Conservation (phyloP, 2,329 filamentous ascomycete genomes). For the Xylaria sp. region DNA sequence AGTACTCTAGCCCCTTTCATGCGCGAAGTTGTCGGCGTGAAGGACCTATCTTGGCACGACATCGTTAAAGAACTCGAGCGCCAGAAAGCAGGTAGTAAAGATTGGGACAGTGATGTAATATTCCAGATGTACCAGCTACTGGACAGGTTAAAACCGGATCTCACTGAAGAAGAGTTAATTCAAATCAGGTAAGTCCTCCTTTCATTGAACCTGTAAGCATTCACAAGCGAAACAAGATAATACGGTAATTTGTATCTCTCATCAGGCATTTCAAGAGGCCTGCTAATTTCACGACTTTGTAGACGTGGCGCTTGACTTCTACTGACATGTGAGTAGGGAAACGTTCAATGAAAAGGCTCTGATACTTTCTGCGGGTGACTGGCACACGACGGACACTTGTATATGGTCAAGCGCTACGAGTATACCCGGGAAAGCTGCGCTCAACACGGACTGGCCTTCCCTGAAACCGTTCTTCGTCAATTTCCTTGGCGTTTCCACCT, state of each 20-base stretch:
- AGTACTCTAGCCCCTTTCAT: conserved; percentile 6
- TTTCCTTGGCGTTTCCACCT: conserved; percentile 45
- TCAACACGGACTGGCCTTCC: conserved; percentile 47
- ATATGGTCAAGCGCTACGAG: conserved; percentile 51
- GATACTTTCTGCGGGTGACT: conserved; percentile 37
- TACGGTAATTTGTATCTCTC: too few species aligned
- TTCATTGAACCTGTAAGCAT: background rate
- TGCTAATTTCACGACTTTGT: background rate
- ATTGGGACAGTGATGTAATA: background rate
- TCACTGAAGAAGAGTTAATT: conserved; percentile 6
- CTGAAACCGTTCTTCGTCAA: conserved; percentile 49
- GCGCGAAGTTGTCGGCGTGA: conserved; percentile 10
- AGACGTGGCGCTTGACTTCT: background rate
- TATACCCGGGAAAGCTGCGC: conserved; percentile 43
- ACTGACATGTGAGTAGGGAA: conserved; percentile 22
- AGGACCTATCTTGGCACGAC: conserved; percentile 6
- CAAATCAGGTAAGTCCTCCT: conserved; percentile 5
- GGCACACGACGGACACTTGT: conserved; percentile 48
- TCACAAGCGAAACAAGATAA: background rate
- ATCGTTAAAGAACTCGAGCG: conserved; percentile 11
- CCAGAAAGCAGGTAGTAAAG: background rate
- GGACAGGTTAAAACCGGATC: background rate
- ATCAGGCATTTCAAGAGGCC: background rate
- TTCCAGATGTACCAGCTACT: conserved; percentile 10
- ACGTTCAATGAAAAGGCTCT: conserved; percentile 32